Percentiles rank a stretch among this genome's conserved stretches.
phyloP scores from a whole-genome alignment of 345 rosid species.

The Microthlaspi erraticum region DNA sequence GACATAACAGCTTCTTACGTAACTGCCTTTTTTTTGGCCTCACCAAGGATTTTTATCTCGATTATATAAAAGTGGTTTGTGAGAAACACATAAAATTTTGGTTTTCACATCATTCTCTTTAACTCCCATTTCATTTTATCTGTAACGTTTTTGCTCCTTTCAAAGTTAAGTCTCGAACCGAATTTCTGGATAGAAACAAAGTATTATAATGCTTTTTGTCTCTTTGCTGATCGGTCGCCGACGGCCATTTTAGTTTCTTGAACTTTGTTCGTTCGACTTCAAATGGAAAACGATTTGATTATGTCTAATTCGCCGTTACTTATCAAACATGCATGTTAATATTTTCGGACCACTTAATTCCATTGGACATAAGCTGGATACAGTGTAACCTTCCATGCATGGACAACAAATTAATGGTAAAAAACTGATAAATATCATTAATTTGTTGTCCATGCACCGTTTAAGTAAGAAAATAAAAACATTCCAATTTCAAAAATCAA shows the following conservation, averaged over 20 bases:
- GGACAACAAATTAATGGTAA: no score
- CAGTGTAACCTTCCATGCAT: no score
- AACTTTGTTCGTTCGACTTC: neutral
- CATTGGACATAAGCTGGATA: no score
- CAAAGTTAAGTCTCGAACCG: neutral
- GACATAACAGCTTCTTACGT: conserved; percentile 43
- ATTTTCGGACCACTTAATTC: no score
- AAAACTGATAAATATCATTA: no score
- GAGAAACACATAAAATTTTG: conserved; percentile 5
- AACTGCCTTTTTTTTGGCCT: conserved; percentile 37
- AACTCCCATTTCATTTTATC: conserved; percentile 10
- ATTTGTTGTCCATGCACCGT: no score
- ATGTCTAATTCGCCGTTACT: neutral
- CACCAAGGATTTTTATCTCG: conserved; percentile 11
- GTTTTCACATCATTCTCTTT: conserved; percentile 1
- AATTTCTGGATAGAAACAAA: neutral
- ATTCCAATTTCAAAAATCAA: no score
- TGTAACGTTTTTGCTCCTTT: conserved; percentile 4
- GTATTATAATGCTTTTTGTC: neutral
- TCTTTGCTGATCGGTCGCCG: neutral
- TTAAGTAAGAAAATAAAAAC: no score
- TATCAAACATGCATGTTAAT: neutral
- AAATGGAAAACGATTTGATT: neutral
- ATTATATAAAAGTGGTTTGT: conserved; percentile 1
- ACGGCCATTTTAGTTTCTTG: neutral